phyloP scores from a whole-genome alignment of 495 filamentous ascomycete genomes.

The Stereocaulon alpinum region DNA sequence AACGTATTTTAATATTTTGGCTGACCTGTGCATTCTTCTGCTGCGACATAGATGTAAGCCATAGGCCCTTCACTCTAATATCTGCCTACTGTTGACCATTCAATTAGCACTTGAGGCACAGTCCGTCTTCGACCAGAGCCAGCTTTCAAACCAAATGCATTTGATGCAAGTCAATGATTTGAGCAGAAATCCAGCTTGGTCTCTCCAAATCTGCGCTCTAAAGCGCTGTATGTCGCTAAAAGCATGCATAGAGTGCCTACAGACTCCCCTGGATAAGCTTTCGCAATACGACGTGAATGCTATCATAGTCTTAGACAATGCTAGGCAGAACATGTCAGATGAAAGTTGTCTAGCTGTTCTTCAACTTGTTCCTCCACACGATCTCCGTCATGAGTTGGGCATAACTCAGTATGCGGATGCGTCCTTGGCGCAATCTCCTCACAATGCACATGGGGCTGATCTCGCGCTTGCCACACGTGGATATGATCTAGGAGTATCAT shows the following conservation, averaged over 20 bases:
- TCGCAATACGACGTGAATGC: neutral
- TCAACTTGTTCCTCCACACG: neutral
- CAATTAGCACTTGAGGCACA: neutral
- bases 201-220: neutral
- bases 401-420: neutral
- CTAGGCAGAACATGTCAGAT: slow-evolving; percentile 7
- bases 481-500: slow-evolving; percentile 5
- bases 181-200: neutral
- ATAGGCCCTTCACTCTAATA: neutral
- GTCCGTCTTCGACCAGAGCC: neutral
- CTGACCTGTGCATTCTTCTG: slow-evolving; percentile 24
- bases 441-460: neutral
- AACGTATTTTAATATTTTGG: slow-evolving; percentile 34
- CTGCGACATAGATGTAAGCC: neutral
- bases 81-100: neutral
- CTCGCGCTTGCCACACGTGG: neutral
- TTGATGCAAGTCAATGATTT: no score
- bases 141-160: neutral
- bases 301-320: neutral
- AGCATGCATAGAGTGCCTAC: neutral
- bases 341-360: slow-evolving; percentile 7
- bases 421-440: neutral
- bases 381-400: neutral
- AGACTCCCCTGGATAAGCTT: neutral
- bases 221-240: slow-evolving; percentile 3